Evolutionary conservation across 2,329 filamentous ascomycete genomes (phyloP), one percentile per base, ranked within the genome.

Genomic region (Eutypa lata): DNA sequence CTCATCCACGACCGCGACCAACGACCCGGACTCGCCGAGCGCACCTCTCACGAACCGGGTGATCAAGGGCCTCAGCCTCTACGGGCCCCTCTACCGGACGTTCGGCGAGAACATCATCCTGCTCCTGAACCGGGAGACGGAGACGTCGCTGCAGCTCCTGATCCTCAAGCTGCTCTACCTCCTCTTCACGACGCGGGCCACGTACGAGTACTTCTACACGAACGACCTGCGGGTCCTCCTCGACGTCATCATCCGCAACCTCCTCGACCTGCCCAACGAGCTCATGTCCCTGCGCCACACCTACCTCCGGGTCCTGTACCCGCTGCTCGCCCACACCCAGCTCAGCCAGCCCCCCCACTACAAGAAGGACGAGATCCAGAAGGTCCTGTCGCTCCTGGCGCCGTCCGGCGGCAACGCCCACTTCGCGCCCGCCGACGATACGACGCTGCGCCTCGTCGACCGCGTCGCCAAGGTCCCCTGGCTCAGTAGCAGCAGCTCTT

Each of bases 81-180:
- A 94, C 64, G 93, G 93, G 3, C 82, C 85, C 47, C 79, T 79
- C 1, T 97, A 91, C 69, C 92, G 93, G 66, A 97, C 93, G 0
- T 99, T 99, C 75, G 94, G 94, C 49, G 93, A 97, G 74, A 99
- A 97, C 62, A 89, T 99, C 55, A 99, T 99, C 58, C 77, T 99
- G 5, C 81, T 99, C 2, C 80, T 99, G 38, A 99, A 99, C 68
- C 87, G 94, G 63, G 94, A 97, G 76, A 91, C 89, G 10, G 92
- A 97, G 71, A 96, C 94, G 1, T 93, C 91, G 2, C 82, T 96
- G 37, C 95, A 99, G 71, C 80, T 99, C 24, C 81, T 99, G n/a
- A 97, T 97, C 54, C 79, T 99, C 42, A 99, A 99, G 72, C 83
- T 97, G 4, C 78, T 99, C 26, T 99, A 97, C 71, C 83, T 99